A percentile compares a stretch with the other conserved stretches of the same genome.
Conservation (phyloP, 2,329 filamentous ascomycete genomes). For the Pyricularia sp. region DNA sequence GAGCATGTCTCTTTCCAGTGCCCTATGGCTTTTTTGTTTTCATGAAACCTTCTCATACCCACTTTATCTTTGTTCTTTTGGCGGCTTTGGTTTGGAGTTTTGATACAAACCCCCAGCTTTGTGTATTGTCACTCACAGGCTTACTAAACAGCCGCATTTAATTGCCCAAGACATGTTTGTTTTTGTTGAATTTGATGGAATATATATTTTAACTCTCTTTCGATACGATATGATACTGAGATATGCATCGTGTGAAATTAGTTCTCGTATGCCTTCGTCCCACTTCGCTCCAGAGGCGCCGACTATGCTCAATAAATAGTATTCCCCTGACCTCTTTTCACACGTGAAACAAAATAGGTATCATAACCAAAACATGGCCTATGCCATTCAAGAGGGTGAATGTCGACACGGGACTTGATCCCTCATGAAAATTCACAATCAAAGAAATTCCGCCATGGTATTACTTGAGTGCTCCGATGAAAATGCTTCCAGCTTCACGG, state of each 20-base stretch:
- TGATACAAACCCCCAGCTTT: not conserved
- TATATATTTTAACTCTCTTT: not conserved
- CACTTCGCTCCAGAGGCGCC: not conserved
- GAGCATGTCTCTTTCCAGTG: too few species aligned
- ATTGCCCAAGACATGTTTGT: not conserved
- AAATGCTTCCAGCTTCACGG: slow-evolving; percentile 67
- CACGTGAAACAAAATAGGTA: not conserved
- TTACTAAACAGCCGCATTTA: slow-evolving; percentile 49
- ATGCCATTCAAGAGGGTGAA: not conserved
- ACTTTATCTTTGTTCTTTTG: not conserved
- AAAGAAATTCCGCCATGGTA: slow-evolving; percentile 16
- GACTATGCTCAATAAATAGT: not conserved
- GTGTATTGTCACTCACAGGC: not conserved
- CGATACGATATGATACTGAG: not conserved
- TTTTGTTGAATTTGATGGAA: not conserved
- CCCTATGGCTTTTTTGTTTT: not conserved
- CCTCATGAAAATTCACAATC: not conserved
- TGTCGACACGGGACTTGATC: not conserved
- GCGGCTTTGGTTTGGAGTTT: not conserved
- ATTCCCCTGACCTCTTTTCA: not conserved
- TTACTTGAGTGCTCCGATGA: slow-evolving; percentile 61
- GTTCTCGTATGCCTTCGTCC: not conserved
- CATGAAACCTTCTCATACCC: not conserved
- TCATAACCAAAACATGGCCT: not conserved
- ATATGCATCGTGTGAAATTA: not conserved